These are phyloP conservation scores for Boletus calvinii DNA, from an alignment of 1,284 basidiomycete species.

Conservation along the genomic window DNA sequence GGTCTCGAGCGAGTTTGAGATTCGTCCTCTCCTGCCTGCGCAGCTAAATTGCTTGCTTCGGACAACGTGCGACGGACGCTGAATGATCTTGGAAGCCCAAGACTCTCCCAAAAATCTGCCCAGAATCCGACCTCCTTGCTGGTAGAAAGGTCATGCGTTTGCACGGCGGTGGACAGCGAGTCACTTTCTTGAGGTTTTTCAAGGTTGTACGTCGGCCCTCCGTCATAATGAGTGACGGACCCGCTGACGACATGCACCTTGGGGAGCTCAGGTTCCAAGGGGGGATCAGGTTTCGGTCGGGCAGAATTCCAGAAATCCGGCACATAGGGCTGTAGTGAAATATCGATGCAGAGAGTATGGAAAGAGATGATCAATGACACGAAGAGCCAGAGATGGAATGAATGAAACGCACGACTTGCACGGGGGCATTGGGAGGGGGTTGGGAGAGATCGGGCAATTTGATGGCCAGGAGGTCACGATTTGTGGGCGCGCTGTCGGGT, in stretches of 20 bases:
- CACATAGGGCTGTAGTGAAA: constrained; percentile 56
- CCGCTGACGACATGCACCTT: constrained; percentile 75
- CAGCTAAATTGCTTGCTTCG: constrained; percentile 7
- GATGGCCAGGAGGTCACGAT: constrained; percentile 44
- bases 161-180: constrained; percentile 2
- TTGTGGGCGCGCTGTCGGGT: constrained; percentile 17
- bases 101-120: constrained; percentile 38
- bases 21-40: constrained; percentile 11
- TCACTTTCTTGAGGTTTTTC: constrained; percentile 31
- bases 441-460: constrained; percentile 56
- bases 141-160: constrained; percentile 7
- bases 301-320: constrained; percentile 74
- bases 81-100: constrained; percentile 38
- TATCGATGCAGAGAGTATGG: background rate
- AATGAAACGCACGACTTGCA: constrained; percentile 57
- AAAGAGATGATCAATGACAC: background rate
- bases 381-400: background rate
- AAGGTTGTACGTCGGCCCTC: constrained; percentile 64
- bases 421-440: constrained; percentile 42
- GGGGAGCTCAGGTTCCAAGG: constrained; percentile 40
- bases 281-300: constrained; percentile 34
- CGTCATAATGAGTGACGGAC: constrained; percentile 58
- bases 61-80: constrained; percentile 15
- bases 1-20: constrained; percentile 34
- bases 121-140: constrained; percentile 25